Evolutionary conservation across 192 early-diverging fungal genomes (phyloP), one percentile per base, ranked within the genome.

Genomic region (Umbelopsis vinacea): DNA sequence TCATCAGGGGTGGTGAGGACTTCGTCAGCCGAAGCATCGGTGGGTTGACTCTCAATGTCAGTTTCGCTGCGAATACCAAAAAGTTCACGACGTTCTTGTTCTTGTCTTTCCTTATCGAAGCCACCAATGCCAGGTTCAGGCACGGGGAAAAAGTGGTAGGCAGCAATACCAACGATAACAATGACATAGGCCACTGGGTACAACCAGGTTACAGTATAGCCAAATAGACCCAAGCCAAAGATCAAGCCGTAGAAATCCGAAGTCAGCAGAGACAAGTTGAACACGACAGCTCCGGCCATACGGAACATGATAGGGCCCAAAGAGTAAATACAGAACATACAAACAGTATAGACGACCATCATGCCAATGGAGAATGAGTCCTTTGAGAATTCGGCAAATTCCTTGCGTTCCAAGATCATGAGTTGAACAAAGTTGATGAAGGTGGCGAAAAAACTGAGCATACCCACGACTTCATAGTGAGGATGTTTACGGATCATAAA

Each of bases 211-310:
- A 84, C 88, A 55, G 46, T 79, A 69, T 88, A 79, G 37, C 86
- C 74, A 79, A 92, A 92, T 70, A 94, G 81, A 76, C 85, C 87
- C 50, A 90, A 76, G 38, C 88, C 89, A 86, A 94, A 93, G 52
- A 92, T 82, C 35, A 92, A 81, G 2, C 90, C 89, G 73, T 92
- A 94, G 69, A 94, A 92, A 77, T 94, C 92, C 71, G 88, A 90
- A 8, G 92, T 92, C 71, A 94, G 78, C 14, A 94, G 79, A 29
- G 89, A 90, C 68, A 94, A 70, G 71, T 94, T 94, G 80, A 91
- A 94, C 67, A 93, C 87, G 24, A 89, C 84, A 0, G 92, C 91
- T 40, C 89, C 91, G 67, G 88, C 84, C 60, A 88, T 48, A 10
- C 91, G 83, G 82, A 94, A 91, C 55, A 94, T 68, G 68, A 90